Evolutionary conservation across 2,329 filamentous ascomycete genomes (phyloP), one percentile per base, ranked within the genome.

Genomic region (Penicillium sp.): DNA sequence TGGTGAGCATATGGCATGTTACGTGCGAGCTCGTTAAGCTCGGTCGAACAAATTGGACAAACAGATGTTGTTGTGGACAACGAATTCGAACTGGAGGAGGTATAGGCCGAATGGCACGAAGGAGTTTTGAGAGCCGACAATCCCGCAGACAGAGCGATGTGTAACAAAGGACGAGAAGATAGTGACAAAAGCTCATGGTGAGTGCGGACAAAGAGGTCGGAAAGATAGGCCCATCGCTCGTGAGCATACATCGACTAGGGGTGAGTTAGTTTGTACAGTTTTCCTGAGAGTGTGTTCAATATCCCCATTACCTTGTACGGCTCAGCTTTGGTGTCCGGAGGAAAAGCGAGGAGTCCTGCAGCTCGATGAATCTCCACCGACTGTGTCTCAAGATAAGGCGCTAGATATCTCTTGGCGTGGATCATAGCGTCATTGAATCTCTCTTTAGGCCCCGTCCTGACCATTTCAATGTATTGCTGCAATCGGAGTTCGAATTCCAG

Each of bases 51-150:
- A 64, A 98, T 97, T 3, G 93, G 93, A 61, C 93, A 98, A 37
- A 97, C 82, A 43, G 82, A 84, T 7, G 86, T 84, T 2, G 82
- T 82, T 1, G 85, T 78, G 24, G 72, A 74, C 40, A 73, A 69
- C 17, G 72, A 72, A 47, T 74, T 76, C 13, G 75, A 74, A 12
- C 72, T 77, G 9, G 78, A 77, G 1, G 79, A 77, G 4, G 79
- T 73, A 57, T 77, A 78, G 21, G 75, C 73, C 1, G 85, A 85
- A 71, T 97, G 90, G 66, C 93, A 98, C 15, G 88, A 84, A 0
- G 93, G 93, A 0, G 93, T 97, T 70, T 98, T 98, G 57, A 98
- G 83, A 1, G 93, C 90, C 0, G 90, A 96, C 8, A 98, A 79
- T 8, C 93, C 93, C 0, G 90, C 89, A 1, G 85, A 88, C 9